Percentiles rank a stretch among this genome's conserved stretches.
Conservation (phyloP, 1,284 basidiomycete genomes). For the Cryptococcus sp. region DNA sequence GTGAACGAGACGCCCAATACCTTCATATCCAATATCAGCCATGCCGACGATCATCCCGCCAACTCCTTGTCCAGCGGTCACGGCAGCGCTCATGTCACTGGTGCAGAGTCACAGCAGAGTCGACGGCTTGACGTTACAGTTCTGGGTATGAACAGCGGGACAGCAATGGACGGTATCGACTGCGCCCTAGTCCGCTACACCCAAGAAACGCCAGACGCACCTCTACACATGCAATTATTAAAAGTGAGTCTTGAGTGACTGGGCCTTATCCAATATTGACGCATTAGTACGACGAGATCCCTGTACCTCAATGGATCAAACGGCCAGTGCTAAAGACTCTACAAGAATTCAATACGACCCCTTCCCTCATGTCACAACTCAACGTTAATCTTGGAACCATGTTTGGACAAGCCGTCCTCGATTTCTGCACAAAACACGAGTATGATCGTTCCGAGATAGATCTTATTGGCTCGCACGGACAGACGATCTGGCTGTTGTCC, state of each 20-base stretch:
- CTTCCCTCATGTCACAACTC: constrained; percentile 8
- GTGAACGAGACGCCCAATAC: too few species aligned
- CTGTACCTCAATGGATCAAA: constrained; percentile 6
- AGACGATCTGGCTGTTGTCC: constrained; percentile 12
- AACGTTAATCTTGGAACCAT: constrained; percentile 10
- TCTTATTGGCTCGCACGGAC: constrained; percentile 14
- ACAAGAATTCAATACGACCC: constrained; percentile 7
- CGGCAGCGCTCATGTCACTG: too few species aligned
- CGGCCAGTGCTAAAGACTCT: constrained; percentile 7
- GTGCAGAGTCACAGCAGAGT: too few species aligned
- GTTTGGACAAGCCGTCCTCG: constrained; percentile 5
- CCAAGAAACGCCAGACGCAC: constrained; percentile 3
- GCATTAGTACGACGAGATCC: constrained; percentile 7
- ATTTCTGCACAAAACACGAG: constrained; percentile 2
- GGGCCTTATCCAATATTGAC: neutral
- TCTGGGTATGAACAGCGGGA: constrained; percentile 25
- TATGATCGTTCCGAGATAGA: constrained; percentile 2
- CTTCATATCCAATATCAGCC: too few species aligned
- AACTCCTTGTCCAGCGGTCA: too few species aligned
- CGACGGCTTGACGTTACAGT: constrained; percentile 21
- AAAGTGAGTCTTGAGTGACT: neutral
- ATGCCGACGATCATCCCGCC: too few species aligned
- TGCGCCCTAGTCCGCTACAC: neutral
- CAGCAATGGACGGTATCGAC: constrained; percentile 15
- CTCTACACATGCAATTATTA: neutral